These are phyloP conservation scores for Boletus vinaceobasis DNA, from an alignment of 768 basidiomycete species.

Conservation along the genomic window DNA sequence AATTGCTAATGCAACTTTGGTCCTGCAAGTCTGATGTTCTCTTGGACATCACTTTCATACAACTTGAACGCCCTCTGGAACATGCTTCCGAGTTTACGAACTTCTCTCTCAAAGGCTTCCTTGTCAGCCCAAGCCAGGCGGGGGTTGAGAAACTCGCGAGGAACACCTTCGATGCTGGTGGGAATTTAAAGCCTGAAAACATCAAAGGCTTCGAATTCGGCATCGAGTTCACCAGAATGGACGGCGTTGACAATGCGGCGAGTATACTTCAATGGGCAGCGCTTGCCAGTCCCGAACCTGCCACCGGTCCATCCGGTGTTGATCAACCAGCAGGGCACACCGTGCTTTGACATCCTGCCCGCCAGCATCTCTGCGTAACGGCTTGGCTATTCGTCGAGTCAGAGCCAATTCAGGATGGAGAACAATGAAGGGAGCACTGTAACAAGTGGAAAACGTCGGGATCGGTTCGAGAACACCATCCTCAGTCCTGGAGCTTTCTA, in stretches of 20 bases:
- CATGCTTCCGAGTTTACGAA: slow-evolving; percentile 87
- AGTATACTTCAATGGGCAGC: slow-evolving; percentile 95
- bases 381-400: slow-evolving; percentile 53
- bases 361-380: slow-evolving; percentile 98
- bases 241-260: slow-evolving; percentile 96
- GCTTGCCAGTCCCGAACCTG: slow-evolving; percentile 88
- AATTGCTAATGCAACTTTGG: slow-evolving; percentile 41
- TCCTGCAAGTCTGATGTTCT: slow-evolving; percentile 79
- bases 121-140: slow-evolving; percentile 82
- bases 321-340: slow-evolving; percentile 96
- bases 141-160: slow-evolving; percentile 88
- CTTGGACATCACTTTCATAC: slow-evolving; percentile 83
- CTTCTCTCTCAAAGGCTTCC: slow-evolving; percentile 86
- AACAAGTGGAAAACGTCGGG: slow-evolving; percentile 98
- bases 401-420: slow-evolving; percentile 49
- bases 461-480: slow-evolving; percentile 98
- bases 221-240: slow-evolving; percentile 87
- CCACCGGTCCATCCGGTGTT: slow-evolving; percentile 98
- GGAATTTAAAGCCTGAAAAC: slow-evolving; percentile 87
- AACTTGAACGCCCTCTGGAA: slow-evolving; percentile 91
- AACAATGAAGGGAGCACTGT: slow-evolving; percentile 99
- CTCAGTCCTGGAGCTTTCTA: slow-evolving; percentile 97
- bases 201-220: slow-evolving; percentile 81
- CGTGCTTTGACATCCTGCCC: slow-evolving; percentile 83
- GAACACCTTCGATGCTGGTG: slow-evolving; percentile 78